These are phyloP conservation scores for Tylopilus plumbeoviolaceoides DNA, from an alignment of 768 basidiomycete species.

Conservation along the genomic window DNA sequence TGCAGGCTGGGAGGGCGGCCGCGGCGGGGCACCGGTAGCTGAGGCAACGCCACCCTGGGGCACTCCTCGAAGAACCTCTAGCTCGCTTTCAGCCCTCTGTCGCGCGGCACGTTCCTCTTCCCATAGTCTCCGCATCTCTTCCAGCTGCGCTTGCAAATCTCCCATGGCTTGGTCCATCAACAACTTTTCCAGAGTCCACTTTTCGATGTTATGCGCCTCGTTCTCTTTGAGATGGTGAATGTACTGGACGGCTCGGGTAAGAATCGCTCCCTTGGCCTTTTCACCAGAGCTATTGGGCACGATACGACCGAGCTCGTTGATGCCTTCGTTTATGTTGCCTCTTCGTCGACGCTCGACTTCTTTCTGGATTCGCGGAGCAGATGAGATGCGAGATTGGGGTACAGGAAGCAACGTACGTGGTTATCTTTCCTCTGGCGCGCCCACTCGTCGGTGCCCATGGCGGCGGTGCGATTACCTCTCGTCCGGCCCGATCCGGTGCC, in stretches of 20 bases:
- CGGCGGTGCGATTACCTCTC: constrained; percentile 52
- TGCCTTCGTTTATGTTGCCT: constrained; percentile 95
- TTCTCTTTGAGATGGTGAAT: constrained; percentile 90
- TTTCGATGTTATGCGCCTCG: constrained; percentile 86
- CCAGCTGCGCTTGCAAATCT: constrained; percentile 77
- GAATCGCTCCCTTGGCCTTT: constrained; percentile 86
- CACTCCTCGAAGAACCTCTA: constrained; percentile 49
- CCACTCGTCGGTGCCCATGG: constrained; percentile 78
- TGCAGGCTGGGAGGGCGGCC: constrained; percentile 16
- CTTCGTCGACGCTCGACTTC: constrained; percentile 94
- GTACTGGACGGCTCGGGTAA: constrained; percentile 85
- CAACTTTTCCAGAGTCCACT: constrained; percentile 90
- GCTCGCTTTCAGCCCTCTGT: constrained; percentile 59
- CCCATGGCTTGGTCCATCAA: constrained; percentile 93
- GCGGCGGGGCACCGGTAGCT: constrained; percentile 3
- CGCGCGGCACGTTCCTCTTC: constrained; percentile 68
- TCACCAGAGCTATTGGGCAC: constrained; percentile 86
- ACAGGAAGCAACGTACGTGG: constrained; percentile 48
- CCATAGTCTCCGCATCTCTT: constrained; percentile 77
- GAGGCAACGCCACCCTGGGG: constrained; percentile 13
- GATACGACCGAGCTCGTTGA: constrained; percentile 85
- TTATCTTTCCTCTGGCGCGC: constrained; percentile 77
- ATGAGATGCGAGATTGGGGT: background rate
- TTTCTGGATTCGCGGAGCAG: constrained; percentile 57
- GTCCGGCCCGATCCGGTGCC: constrained; percentile 36